phyloP scores from a whole-genome alignment of 2,329 filamentous ascomycete genomes.

The Dichotomopilus funicola region DNA sequence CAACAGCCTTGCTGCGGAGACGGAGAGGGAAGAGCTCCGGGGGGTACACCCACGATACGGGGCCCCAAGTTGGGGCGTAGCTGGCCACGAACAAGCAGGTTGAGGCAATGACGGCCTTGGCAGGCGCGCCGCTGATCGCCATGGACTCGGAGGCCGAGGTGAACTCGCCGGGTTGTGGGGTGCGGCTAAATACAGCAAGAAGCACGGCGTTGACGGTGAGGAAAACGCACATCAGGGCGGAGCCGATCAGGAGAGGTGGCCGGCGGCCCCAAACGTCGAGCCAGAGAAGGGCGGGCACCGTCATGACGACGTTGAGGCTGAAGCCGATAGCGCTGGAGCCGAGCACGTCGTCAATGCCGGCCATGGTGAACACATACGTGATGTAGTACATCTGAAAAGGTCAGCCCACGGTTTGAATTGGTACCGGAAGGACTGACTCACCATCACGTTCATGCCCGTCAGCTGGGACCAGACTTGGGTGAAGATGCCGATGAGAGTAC shows the following conservation, averaged over 20 bases:
- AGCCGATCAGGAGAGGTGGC: constrained; percentile 57
- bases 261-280: constrained; percentile 73
- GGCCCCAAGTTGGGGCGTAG: constrained; percentile 40
- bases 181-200: constrained; percentile 37
- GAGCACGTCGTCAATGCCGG: constrained; percentile 48
- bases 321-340: constrained; percentile 65
- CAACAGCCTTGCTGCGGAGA: constrained; percentile 33
- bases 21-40: constrained; percentile 42
- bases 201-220: constrained; percentile 42
- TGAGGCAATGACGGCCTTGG: constrained; percentile 56
- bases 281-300: constrained; percentile 66
- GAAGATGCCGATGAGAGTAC: constrained; percentile 64
- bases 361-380: constrained; percentile 65
- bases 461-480: constrained; percentile 71
- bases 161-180: constrained; percentile 30
- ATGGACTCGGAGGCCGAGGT: constrained; percentile 39
- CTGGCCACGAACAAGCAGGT: constrained; percentile 59
- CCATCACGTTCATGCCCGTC: constrained; percentile 72
- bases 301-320: constrained; percentile 76
- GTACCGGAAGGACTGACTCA: constrained; percentile 25
- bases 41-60: constrained; percentile 40
- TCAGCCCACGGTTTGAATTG: background rate
- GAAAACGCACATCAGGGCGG: constrained; percentile 54
- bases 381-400: constrained; percentile 54
- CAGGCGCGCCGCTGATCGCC: constrained; percentile 40